phyloP scores from a whole-genome alignment of 139 green algal genomes.

The Micromonas pusilla region DNA sequence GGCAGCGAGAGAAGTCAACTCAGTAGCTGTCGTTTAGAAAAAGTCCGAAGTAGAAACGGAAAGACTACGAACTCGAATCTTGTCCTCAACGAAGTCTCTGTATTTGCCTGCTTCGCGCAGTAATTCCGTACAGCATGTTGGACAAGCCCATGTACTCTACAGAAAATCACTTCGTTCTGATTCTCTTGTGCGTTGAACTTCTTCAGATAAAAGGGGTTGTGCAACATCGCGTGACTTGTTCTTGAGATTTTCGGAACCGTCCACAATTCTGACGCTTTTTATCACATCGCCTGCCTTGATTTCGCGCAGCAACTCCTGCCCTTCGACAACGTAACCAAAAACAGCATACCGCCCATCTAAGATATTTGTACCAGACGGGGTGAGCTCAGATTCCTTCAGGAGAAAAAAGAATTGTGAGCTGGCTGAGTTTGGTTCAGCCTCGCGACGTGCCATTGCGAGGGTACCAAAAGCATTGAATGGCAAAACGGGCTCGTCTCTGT shows the following conservation, averaged over 20 bases:
- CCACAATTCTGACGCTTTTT: constrained; percentile 40
- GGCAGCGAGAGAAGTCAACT: too few relatives aligned
- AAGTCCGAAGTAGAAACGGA: too few relatives aligned
- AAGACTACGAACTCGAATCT: too few relatives aligned
- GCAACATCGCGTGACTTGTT: not conserved
- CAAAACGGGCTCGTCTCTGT: constrained; percentile 78
- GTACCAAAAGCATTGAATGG: constrained; percentile 99
- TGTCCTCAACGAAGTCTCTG: too few relatives aligned
- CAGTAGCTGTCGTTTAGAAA: too few relatives aligned
- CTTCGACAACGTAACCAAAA: constrained; percentile 90
- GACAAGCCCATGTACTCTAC: too few relatives aligned
- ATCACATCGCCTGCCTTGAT: constrained; percentile 51
- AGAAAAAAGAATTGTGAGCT: constrained; percentile 89
- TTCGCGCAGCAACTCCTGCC: constrained; percentile 43
- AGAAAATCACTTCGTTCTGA: not conserved
- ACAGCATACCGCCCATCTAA: constrained; percentile 92
- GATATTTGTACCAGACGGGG: constrained; percentile 89
- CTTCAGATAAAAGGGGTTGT: not conserved
- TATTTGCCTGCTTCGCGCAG: too few relatives aligned
- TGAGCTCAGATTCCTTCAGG: constrained; percentile 97
- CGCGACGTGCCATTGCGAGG: constrained; percentile 79
- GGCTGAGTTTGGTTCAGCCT: constrained; percentile 93
- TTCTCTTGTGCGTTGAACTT: not conserved
- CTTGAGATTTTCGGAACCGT: constrained; percentile 41
- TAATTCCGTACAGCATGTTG: too few relatives aligned